Conservation (phyloP, 345 rosid genomes). For the Eucalyptus sp. region DNA sequence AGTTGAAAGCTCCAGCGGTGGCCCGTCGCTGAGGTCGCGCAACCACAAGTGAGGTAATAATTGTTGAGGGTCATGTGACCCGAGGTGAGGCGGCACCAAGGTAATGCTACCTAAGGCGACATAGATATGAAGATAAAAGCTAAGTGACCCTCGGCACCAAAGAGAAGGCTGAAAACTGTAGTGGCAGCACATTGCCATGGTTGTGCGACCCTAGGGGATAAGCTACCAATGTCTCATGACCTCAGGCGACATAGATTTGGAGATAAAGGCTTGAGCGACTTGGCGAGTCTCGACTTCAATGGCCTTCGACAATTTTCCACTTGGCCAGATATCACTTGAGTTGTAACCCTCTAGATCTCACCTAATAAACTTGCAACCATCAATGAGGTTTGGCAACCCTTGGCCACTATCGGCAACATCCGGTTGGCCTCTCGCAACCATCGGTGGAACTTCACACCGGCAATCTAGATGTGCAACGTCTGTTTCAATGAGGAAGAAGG, state of each 20-base stretch:
- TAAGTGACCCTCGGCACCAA: background rate
- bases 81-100: rapidly evolving
- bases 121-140: too few relatives aligned
- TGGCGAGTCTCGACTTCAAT: rapidly evolving
- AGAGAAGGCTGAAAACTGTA: background rate
- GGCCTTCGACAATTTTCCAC: background rate
- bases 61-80: background rate
- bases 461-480: background rate
- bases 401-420: background rate
- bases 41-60: rapidly evolving
- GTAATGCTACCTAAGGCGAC: rapidly evolving
- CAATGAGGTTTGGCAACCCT: background rate
- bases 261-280: background rate
- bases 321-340: rapidly evolving
- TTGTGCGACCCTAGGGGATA: rapidly evolving
- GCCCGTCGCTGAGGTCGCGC: rapidly evolving
- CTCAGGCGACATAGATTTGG: background rate
- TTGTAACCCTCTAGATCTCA: background rate
- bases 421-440: background rate
- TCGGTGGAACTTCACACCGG: background rate
- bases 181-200: background rate
- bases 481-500: background rate
- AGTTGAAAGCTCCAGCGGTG: rapidly evolving
- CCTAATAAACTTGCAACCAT: background rate
- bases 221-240: background rate